Base-by-base conservation (phyloP, 768 basidiomycete species). In the Trametopsis cervina region DNA sequence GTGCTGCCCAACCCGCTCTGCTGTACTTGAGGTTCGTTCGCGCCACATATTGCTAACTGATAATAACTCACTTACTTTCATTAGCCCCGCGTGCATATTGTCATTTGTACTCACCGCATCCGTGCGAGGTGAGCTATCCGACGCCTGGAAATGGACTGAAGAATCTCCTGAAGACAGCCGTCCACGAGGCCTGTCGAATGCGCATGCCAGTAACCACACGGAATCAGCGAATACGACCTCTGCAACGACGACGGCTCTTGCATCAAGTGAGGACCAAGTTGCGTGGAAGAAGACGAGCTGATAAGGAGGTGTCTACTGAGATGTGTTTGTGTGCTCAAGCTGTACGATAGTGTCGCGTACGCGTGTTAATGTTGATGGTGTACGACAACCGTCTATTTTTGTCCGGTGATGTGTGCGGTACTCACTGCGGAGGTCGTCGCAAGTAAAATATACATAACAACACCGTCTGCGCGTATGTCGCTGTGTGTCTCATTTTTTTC, bases 1-100 rank as follows among this genome's bases (percentile, higher is more conserved):
- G 72, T 25, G 74, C 72, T 5, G 91, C 89, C 2, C 95, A 99
- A 57, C 95, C 95, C 1, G 95, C 95, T 1, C 67, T 99, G 46
- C 69, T 99, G 39, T 99, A 97, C 66, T 75, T 99, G 53, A 87
- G 85, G 87, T 86, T 57, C 59, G 77, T 47, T 33, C 18, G 29
- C 26, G 15, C 17, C 20, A 9, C 22, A n/a, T 9, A 4, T 26
- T 2, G n/a, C 21, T 3, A 15, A n/a, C 24, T 24, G 24, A 15
- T 18, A 5, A 36, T 39, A 35, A 23, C n/a, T 20, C 4, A 29
- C 40, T 42, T 11, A 46, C 13, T 12, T 44, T 38, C 11, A 20
- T 7, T 42, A 87, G 85, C 60, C 89, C 89, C 24, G 83, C 81
- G 1, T 88, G 89, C 63, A 83, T 92, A 6, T 51, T 82, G 43